Conservation (phyloP, 2,329 filamentous ascomycete species). For the Pseudogymnoascus sp. region DNA sequence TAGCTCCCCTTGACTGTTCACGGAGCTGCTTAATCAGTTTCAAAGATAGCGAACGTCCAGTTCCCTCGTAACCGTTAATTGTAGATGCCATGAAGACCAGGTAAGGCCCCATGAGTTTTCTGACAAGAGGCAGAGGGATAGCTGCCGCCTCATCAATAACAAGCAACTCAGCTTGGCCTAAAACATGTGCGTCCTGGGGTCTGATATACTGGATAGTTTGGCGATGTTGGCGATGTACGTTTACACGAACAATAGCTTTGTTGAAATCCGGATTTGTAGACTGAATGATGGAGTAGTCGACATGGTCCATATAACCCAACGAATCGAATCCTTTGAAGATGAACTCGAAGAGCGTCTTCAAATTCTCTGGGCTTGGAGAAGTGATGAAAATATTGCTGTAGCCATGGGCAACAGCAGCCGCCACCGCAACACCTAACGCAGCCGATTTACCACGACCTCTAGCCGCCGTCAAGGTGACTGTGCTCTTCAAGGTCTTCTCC, state of each 20-base stretch:
- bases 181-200: conserved; percentile 87
- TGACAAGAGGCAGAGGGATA: conserved; percentile 84
- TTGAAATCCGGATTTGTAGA: conserved; percentile 98
- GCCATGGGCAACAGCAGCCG: conserved; percentile 86
- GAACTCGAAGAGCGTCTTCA: conserved; percentile 98
- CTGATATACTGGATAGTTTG: conserved; percentile 99
- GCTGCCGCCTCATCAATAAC: conserved; percentile 98
- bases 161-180: conserved; percentile 88
- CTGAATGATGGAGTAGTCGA: conserved; percentile 96
- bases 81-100: conserved; percentile 99
- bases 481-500: conserved; percentile 90
- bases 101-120: conserved; percentile 93
- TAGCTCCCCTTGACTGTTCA: conserved; percentile 71
- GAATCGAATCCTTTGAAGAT: conserved; percentile 98
- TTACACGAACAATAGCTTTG: conserved; percentile 95
- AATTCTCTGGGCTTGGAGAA: conserved; percentile 91
- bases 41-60: conserved; percentile 84
- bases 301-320: conserved; percentile 85
- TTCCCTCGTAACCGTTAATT: conserved; percentile 98
- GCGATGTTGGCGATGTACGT: conserved; percentile 86
- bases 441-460: conserved; percentile 96
- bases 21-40: conserved; percentile 96
- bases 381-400: conserved; percentile 99
- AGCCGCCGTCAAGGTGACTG: conserved; percentile 85
- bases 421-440: conserved; percentile 86